A percentile compares a stretch with the other conserved stretches of the same genome.
Conservation (phyloP, 441 rosid genomes). For the Populus tomentosa region DNA sequence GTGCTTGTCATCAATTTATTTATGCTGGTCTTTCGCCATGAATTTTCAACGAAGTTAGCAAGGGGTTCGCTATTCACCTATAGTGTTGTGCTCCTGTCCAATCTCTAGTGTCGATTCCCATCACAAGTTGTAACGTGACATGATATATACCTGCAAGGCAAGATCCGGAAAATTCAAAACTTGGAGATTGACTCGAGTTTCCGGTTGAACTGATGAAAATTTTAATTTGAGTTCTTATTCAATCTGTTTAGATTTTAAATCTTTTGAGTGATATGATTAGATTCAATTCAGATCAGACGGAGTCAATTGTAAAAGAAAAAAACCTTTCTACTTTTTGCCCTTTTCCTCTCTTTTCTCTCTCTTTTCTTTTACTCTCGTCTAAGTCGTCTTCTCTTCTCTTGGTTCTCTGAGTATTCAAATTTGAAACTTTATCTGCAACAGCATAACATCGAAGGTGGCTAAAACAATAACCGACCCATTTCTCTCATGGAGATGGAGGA, state of each 20-base stretch:
- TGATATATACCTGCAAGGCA: background rate
- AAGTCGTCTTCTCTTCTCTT: too few relatives aligned
- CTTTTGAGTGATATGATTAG: too few relatives aligned
- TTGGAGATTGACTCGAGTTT: background rate
- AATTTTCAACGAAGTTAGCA: too few relatives aligned
- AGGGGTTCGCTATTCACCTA: too few relatives aligned
- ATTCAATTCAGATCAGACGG: background rate
- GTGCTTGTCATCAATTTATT: too few relatives aligned
- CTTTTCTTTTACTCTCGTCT: too few relatives aligned
- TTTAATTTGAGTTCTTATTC: background rate
- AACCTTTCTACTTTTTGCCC: background rate
- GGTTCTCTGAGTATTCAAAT: too few relatives aligned
- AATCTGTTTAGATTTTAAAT: background rate
- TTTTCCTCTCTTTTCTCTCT: too few relatives aligned
- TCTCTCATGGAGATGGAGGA: background rate
- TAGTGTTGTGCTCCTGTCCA: too few relatives aligned
- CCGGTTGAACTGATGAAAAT: background rate
- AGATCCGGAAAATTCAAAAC: background rate
- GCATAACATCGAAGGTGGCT: background rate
- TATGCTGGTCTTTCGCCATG: too few relatives aligned
- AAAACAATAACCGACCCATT: background rate
- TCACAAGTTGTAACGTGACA: too few relatives aligned
- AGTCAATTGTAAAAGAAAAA: background rate
- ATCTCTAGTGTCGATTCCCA: too few relatives aligned
- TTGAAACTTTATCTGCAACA: background rate